Base-by-base conservation (phyloP, 2,329 filamentous ascomycete genomes). In the Neofusicoccum umdonicola region DNA sequence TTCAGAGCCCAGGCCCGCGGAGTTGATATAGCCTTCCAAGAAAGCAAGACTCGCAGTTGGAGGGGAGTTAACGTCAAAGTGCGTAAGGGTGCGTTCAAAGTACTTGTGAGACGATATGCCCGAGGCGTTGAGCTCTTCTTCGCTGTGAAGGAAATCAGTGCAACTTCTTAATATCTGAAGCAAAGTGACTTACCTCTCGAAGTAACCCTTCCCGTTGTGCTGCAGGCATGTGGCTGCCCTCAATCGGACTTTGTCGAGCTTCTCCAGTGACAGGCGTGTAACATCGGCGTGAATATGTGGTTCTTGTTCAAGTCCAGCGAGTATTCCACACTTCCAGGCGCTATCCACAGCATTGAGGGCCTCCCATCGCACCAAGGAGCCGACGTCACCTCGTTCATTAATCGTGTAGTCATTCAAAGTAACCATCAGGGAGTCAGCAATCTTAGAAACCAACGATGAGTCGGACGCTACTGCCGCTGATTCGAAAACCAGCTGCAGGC, bases 391-490 rank as follows among this genome's bases (percentile, higher is more conserved):
- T 64, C 93, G 84, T 13, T 93, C 89, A 69, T 92, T 94, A 3
- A 92, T 93, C 0, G 92, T 96, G 72, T 98, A 98, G 74, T 99
- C 93, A 68, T 94, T 90, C 34, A 99, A 78, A 0, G 89, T 79
- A 34, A 71, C 70, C 34, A 76, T 72, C 6, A 79, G 65, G 6
- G 76, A 76, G 27, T 64, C 68, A 7, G 68, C 66, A 19, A 78
- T 68, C 45, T 72, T 71, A 11, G 68, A 66, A 58, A 67, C 69
- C 4, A 69, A 62, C 12, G 54, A 19, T 13, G 51, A 22, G 62
- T 51, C 4, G 54, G 58, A 13, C 54, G 61, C 2, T 17, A 64
- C 47, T 19, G 37, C 31, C 4, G 41, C 44, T 22, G 37, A 37
- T 11, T 69, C 67, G 4, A 77, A 66, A 7, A 81, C 69, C 8